phyloP scores from a whole-genome alignment of 257 asterid species.

The Solanum medicagineum region DNA sequence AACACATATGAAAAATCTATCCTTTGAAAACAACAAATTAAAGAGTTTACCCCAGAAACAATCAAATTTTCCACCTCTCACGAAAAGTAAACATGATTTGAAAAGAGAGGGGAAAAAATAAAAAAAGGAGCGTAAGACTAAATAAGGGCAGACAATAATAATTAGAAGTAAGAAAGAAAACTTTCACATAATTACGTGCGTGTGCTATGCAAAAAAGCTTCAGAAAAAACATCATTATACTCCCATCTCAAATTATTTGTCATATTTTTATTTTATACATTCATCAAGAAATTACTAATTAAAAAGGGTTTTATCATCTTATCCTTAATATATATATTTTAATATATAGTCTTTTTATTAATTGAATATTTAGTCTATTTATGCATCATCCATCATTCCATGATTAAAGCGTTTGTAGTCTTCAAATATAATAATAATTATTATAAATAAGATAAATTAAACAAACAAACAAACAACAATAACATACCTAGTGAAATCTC shows the following conservation, averaged over 20 bases:
- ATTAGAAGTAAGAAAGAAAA: slow-evolving; percentile 36
- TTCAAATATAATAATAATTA: no score
- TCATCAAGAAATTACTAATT: neutral
- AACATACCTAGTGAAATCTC: no score
- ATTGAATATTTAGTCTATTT: no score
- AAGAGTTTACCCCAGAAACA: slow-evolving; percentile 17
- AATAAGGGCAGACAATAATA: slow-evolving; percentile 58
- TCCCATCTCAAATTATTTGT: neutral
- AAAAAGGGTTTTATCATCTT: neutral
- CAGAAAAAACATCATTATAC: neutral
- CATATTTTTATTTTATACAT: neutral
- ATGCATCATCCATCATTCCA: no score
- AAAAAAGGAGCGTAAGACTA: neutral
- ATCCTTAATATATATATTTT: neutral
- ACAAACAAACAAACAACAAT: no score
- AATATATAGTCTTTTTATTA: neutral
- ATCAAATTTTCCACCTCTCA: slow-evolving; percentile 2
- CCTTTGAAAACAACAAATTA: slow-evolving; percentile 13
- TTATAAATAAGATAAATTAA: no score
- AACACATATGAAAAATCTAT: neutral
- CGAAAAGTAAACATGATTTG: slow-evolving; percentile 24
- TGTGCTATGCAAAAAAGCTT: slow-evolving; percentile 1
- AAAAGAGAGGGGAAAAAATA: slow-evolving; percentile 1
- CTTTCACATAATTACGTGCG: slow-evolving; percentile 38
- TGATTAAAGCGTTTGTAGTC: no score